Conservation (phyloP, 768 basidiomycete genomes). For the Hypholoma sublateritium region DNA sequence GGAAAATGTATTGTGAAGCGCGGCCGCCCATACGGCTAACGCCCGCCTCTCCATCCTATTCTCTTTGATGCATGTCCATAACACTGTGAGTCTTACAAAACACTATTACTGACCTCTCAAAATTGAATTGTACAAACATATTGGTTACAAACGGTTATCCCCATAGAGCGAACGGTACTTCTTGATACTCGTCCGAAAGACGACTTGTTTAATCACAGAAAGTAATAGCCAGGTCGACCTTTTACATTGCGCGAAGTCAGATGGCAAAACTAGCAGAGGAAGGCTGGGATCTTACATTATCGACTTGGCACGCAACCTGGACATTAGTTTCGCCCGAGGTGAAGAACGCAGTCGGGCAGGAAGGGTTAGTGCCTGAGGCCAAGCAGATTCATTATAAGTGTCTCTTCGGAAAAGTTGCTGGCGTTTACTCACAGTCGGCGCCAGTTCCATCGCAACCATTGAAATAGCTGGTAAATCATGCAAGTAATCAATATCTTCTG, state of each 20-base stretch:
- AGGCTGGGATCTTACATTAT: slow-evolving; percentile 28
- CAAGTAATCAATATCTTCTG: neutral
- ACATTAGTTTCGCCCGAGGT: slow-evolving; percentile 31
- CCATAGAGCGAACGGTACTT: too few species aligned
- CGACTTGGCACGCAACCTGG: slow-evolving; percentile 36
- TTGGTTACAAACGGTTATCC: too few species aligned
- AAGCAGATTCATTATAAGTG: neutral
- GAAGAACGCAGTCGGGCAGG: slow-evolving; percentile 38
- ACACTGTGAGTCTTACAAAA: too few species aligned
- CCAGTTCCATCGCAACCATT: slow-evolving; percentile 42
- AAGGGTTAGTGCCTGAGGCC: slow-evolving; percentile 31
- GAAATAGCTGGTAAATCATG: slow-evolving; percentile 29
- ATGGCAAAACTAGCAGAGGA: neutral
- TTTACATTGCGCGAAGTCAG: neutral
- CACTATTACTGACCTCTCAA: too few species aligned
- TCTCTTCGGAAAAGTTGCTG: too few species aligned
- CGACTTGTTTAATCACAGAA: slow-evolving; percentile 24
- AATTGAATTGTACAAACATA: too few species aligned
- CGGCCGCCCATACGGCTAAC: too few species aligned
- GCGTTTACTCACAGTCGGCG: slow-evolving; percentile 25
- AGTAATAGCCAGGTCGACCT: slow-evolving; percentile 35
- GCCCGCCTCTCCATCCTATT: too few species aligned
- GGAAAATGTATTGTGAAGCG: too few species aligned
- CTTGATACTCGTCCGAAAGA: too few species aligned
- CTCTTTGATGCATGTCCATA: too few species aligned